Percentiles rank a stretch among this genome's conserved stretches.
Conservation (phyloP, 192 early-diverging fungal species). For the Dissophora globulifera region DNA sequence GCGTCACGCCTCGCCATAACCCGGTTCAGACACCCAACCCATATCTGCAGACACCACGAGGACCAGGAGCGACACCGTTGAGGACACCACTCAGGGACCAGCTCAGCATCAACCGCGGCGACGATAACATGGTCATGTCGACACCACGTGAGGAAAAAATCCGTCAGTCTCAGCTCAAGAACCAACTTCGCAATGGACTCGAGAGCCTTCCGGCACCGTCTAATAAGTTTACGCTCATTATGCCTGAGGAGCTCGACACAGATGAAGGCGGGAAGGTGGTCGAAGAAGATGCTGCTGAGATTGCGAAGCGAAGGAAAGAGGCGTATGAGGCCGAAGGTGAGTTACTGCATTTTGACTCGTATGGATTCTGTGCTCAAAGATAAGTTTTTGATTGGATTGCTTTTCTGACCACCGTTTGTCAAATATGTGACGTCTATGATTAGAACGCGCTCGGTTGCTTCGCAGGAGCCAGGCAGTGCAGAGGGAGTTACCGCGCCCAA, state of each 20-base stretch:
- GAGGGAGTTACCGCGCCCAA: constrained; percentile 80
- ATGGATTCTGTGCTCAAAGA: no score
- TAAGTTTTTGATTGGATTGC: no score
- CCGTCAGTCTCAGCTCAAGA: constrained; percentile 68
- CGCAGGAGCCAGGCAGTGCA: constrained; percentile 83
- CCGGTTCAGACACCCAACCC: constrained; percentile 86
- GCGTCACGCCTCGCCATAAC: constrained; percentile 65
- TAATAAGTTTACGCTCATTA: constrained; percentile 92
- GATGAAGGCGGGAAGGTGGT: constrained; percentile 27
- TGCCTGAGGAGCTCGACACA: constrained; percentile 74
- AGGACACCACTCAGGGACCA: constrained; percentile 69
- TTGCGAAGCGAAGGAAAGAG: constrained; percentile 63
- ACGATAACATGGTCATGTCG: constrained; percentile 50
- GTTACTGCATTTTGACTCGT: no score
- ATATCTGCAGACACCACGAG: constrained; percentile 57
- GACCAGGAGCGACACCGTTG: constrained; percentile 66
- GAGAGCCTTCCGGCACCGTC: constrained; percentile 83
- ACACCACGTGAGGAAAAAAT: constrained; percentile 78
- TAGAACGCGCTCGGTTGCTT: constrained; percentile 59
- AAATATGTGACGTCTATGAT: no score
- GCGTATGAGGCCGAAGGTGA: constrained; percentile 61
- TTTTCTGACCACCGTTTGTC: no score
- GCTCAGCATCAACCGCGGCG: constrained; percentile 66
- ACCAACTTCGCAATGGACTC: constrained; percentile 78
- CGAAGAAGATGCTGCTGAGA: constrained; percentile 82